These are phyloP conservation scores for Trichoderma brevicompactum DNA, from an alignment of 2,329 filamentous ascomycete genomes.

Conservation along the genomic window DNA sequence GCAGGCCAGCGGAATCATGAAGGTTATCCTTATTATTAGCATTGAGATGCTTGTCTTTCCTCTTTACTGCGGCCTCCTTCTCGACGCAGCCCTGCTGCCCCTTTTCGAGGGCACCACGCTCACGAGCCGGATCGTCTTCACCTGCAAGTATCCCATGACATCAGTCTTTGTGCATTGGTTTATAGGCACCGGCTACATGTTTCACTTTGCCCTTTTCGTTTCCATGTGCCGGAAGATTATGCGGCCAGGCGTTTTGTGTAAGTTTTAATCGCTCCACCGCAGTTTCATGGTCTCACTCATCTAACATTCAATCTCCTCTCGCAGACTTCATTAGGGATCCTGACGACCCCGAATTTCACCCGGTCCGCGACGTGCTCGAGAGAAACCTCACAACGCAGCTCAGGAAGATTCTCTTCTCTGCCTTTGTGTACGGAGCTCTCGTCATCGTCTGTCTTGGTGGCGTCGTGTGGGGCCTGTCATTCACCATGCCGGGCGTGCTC, in stretches of 20 bases:
- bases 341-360: slow-evolving; percentile 97
- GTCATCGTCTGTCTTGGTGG: slow-evolving; percentile 93
- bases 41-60: slow-evolving; percentile 99
- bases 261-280: slow-evolving; percentile 44
- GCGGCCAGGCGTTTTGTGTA: slow-evolving; percentile 89
- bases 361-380: slow-evolving; percentile 93
- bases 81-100: slow-evolving; percentile 86
- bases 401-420: slow-evolving; percentile 94
- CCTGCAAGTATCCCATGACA: slow-evolving; percentile 77
- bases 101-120: slow-evolving; percentile 84
- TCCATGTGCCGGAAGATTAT: slow-evolving; percentile 99
- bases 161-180: slow-evolving; percentile 99
- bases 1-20: slow-evolving; percentile 95
- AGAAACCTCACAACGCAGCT: slow-evolving; percentile 90
- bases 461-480: slow-evolving; percentile 88
- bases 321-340: slow-evolving; percentile 95
- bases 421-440: slow-evolving; percentile 89
- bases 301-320: not conserved
- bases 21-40: slow-evolving; percentile 96
- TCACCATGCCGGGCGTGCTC: slow-evolving; percentile 70
- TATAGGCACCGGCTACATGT: slow-evolving; percentile 98
- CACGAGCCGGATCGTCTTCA: slow-evolving; percentile 77
- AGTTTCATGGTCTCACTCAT: not conserved
- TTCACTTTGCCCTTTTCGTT: slow-evolving; percentile 97
- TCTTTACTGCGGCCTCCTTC: slow-evolving; percentile 88